Percentiles rank a stretch among this genome's conserved stretches.
Evolutionary conservation across 1,284 basidiomycete species (phyloP).

Genomic region (Cryptococcus sp.): DNA sequence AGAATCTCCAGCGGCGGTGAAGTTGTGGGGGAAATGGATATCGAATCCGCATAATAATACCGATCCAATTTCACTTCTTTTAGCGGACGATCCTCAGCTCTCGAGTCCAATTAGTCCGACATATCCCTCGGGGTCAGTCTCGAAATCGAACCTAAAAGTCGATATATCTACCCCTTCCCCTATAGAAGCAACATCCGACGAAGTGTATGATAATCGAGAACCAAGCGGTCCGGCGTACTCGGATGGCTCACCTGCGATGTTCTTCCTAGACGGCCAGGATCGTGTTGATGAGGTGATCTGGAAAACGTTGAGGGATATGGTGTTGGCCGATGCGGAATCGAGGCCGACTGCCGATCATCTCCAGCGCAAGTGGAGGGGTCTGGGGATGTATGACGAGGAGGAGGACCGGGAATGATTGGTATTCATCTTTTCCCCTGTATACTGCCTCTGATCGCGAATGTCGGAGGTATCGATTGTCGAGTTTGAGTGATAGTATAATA

Average conservation of each 20-base stretch:
- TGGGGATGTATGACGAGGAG: slow-evolving; percentile 14
- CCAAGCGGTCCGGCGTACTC: slow-evolving; percentile 12
- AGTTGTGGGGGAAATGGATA: slow-evolving; percentile 36
- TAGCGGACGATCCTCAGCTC: slow-evolving; percentile 1
- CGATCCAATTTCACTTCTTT: slow-evolving; percentile 8
- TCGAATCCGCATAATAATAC: slow-evolving; percentile 4
- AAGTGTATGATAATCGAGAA: background rate
- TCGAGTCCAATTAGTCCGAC: background rate
- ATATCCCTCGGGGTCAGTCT: background rate
- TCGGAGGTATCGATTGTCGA: background rate
- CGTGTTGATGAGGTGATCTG: slow-evolving; percentile 25
- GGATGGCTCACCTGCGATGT: slow-evolving; percentile 35
- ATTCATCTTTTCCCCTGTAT: too few relatives aligned
- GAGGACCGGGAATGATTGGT: too few relatives aligned
- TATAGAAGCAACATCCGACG: slow-evolving; percentile 1
- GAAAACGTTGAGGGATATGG: slow-evolving; percentile 33
- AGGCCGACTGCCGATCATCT: slow-evolving; percentile 35
- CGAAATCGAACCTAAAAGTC: background rate
- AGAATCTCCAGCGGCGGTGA: slow-evolving; percentile 27
- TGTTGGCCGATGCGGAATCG: slow-evolving; percentile 22
- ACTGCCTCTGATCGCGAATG: too few relatives aligned
- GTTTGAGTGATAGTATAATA: background rate
- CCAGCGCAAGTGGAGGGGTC: slow-evolving; percentile 26
- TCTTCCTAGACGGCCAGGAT: slow-evolving; percentile 26
- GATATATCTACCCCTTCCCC: background rate